Evolutionary conservation across 2,329 filamentous ascomycete genomes (phyloP), one percentile per base, ranked within the genome.

Genomic region (Monilinia polystroma): DNA sequence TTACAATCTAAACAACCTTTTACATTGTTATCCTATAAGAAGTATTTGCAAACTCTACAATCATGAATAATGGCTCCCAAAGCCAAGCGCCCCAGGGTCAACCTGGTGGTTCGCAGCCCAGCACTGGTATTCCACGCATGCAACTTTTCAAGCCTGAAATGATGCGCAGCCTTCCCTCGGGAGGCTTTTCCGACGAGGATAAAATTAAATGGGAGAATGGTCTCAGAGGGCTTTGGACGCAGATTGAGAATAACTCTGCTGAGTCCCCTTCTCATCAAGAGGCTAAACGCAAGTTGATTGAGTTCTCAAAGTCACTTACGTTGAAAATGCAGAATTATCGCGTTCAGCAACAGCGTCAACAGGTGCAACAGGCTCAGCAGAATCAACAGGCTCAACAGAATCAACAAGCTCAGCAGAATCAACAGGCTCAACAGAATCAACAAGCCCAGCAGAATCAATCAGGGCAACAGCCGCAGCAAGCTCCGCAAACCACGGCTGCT

Each of bases 141-240:
- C 64, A 12, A 67, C 20, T 75, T 0, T 76, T 71, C 57, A 71
- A 71, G 51, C 74, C 75, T 6, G 75, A 77, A 64, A 72, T 75
- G 58, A 77, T 77, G 74, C 71, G 74, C 52, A 58, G 64, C 10
- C 71, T 77, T 0, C 75, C 75, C 1, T 68, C 41, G 1, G 26
- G 71, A 4, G 65, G 67, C 29, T 76, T 89, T 3, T 82, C 78
- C 35, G 79, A 83, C 1, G 80, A 83, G 1, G 87, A 89, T 66
- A 86, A 84, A 71, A 71, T 72, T 2, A 87, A 86, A 71, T 89
- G 88, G 70, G 85, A 88, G 71, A 76, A 79, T 2, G 86, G 86
- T 1, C 77, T 89, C 0, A 78, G 80, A 12, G 73, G 77, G 1
- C 77, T 89, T 0, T 89, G 85, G 82, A 64, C 69, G 1, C 79